Evolutionary conservation across 208 protist species (phyloP).

Genomic region (Zelonia costaricensis): DNA sequence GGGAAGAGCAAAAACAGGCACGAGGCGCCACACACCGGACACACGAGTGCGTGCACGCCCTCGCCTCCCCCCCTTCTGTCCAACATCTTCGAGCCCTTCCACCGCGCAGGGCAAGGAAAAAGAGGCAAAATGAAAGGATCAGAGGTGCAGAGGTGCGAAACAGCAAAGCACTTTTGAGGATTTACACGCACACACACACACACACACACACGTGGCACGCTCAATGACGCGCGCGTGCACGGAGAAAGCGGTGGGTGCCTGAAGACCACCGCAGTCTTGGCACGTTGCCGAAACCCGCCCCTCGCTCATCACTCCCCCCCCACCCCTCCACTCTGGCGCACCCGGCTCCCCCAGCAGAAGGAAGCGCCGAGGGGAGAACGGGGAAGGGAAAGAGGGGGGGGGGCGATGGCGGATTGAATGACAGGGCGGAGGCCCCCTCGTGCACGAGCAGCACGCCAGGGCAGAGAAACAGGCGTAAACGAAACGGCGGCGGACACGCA

Average conservation of each 20-base stretch:
- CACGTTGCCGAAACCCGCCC: not conserved
- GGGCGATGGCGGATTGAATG: not conserved
- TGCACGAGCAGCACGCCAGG: not conserved
- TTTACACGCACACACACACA: not conserved
- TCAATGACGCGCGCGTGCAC: not conserved
- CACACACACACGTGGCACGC: slow-evolving; percentile 1
- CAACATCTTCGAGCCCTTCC: too few relatives aligned
- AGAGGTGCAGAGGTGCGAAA: not conserved
- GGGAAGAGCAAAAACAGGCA: too few relatives aligned
- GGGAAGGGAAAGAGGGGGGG: not conserved
- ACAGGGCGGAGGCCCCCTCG: too few relatives aligned
- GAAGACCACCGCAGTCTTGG: not conserved
- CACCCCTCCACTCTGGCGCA: not conserved
- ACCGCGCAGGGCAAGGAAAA: slow-evolving; percentile 7
- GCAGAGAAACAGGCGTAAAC: not conserved
- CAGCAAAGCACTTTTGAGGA: slow-evolving; percentile 1
- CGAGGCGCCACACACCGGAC: too few relatives aligned
- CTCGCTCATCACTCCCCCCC: too few relatives aligned
- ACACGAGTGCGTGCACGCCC: too few relatives aligned
- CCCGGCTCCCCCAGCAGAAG: not conserved
- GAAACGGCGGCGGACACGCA: too few relatives aligned
- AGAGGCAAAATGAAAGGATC: slow-evolving; percentile 5
- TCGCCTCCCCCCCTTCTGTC: too few relatives aligned
- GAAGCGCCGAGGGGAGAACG: not conserved
- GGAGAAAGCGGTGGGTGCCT: not conserved